phyloP scores from a whole-genome alignment of 2,329 filamentous ascomycete genomes.

The Kalaharituber pfeilii region DNA sequence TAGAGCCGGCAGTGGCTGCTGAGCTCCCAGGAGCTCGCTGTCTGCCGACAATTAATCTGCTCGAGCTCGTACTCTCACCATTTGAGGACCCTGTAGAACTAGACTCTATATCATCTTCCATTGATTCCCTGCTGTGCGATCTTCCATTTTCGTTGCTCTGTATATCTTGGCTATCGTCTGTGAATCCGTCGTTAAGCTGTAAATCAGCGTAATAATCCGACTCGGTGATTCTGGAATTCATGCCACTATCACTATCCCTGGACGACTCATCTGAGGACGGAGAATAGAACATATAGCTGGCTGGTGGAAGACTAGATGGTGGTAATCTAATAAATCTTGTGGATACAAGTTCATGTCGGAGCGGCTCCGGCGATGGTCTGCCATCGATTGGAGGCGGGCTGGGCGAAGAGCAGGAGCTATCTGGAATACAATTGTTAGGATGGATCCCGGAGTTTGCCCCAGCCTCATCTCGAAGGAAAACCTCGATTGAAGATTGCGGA shows the following conservation, averaged over 20 bases:
- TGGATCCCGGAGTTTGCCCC: no score
- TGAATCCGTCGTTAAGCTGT: not conserved
- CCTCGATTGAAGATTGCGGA: constrained; percentile 17
- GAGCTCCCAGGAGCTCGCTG: constrained; percentile 3
- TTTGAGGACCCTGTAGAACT: not conserved
- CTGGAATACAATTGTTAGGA: not conserved
- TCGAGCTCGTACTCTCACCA: not conserved
- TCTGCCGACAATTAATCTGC: constrained; percentile 1
- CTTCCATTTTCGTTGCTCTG: constrained; percentile 5
- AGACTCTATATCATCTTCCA: not conserved
- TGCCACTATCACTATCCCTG: not conserved
- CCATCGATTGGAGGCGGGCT: constrained; percentile 12
- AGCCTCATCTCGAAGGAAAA: constrained; percentile 13
- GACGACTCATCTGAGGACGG: constrained; percentile 16
- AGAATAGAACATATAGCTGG: constrained; percentile 12
- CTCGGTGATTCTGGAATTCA: constrained; percentile 6
- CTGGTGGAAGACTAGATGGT: constrained; percentile 16
- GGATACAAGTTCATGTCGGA: constrained; percentile 14
- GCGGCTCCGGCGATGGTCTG: constrained; percentile 1
- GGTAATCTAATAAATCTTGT: constrained; percentile 12
- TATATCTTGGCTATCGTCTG: not conserved
- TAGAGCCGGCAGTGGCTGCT: constrained; percentile 1
- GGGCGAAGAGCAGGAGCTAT: constrained; percentile 8
- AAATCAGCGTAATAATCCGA: constrained; percentile 11
- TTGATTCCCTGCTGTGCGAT: not conserved